Base-by-base conservation (phyloP, 495 filamentous ascomycete genomes). In the Aspergillus nanangensis region DNA sequence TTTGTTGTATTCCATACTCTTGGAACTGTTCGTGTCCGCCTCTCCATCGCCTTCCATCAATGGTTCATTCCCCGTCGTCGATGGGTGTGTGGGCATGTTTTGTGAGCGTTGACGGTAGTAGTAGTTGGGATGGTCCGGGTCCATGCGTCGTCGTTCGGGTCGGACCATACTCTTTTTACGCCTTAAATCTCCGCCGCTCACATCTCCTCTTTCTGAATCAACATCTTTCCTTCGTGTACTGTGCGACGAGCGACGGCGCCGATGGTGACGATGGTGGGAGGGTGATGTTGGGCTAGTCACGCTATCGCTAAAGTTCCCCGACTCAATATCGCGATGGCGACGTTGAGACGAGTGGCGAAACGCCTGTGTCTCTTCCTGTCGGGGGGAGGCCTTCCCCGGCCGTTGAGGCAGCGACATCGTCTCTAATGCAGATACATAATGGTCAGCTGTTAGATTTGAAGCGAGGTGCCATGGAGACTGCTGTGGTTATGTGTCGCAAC, bases 41-140 rank as follows among this genome's bases (percentile, higher is more conserved):
- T 86, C 79, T 5, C 68, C 77, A 38, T 86, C 50, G 34, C 80
- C 83, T 60, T 95, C 91, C 19, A 84, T 58, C 22, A 93, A 76
- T 5, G 90, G 90, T 61, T 96, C 93, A 51, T 94, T 84, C 38
- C 94, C 93, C 0, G 93, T 96, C 15, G 86, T 84, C 0, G 93
- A 95, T 1, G 94, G 94, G 43, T 87, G 70, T 8, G 88, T 87
- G 18, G 83, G 75, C 89, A 97, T 93, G 43, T 88, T 84, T 47
- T 71, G 71, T 11, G 78, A 77, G 33, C 88, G 86, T 58, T 95
- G 85, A 31, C 87, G 81, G 62, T 97, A 97, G 58, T 95, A 79
- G 59, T 95, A 97, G 58, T 97, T 93, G 8, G 90, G 91, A 61
- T 96, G 88, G 50, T 90, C 86, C 45, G 67, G 75, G 47, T 90